Percentiles rank a stretch among this genome's conserved stretches.
Conservation (phyloP, 176 grass and related monocot species). For the Urochloa ruziziensis region DNA sequence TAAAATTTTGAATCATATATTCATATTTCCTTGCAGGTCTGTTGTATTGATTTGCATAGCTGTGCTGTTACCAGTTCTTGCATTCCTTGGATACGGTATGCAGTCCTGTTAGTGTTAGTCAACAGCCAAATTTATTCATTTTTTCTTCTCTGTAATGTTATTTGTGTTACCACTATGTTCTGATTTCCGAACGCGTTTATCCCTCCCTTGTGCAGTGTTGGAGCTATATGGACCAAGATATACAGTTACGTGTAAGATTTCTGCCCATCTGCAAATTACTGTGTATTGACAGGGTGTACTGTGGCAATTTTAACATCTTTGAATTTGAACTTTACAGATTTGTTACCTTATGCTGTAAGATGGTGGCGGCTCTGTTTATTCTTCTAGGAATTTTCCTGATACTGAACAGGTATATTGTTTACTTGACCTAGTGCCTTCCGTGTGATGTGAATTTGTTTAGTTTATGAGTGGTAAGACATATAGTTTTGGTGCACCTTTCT, state of each 20-base stretch:
- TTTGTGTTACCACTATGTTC: not conserved
- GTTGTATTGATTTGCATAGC: slow-evolving; percentile 67
- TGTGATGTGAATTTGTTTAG: not conserved
- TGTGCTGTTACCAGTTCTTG: slow-evolving; percentile 67
- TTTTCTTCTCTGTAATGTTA: not conserved
- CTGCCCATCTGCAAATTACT: not conserved
- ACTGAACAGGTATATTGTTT: slow-evolving; percentile 65
- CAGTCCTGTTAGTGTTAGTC: not conserved
- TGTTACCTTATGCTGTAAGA: slow-evolving; percentile 62
- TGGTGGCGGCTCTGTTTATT: slow-evolving; percentile 73
- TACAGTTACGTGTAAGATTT: slow-evolving; percentile 71
- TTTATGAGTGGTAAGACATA: not conserved
- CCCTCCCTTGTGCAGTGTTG: slow-evolving; percentile 52
- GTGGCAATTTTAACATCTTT: slow-evolving; percentile 34
- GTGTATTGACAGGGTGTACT: not conserved
- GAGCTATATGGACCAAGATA: slow-evolving; percentile 54
- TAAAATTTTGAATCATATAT: slow-evolving; percentile 21
- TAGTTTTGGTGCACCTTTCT: not conserved
- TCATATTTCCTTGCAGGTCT: slow-evolving; percentile 48
- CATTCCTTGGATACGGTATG: slow-evolving; percentile 80
- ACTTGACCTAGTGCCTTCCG: not conserved
- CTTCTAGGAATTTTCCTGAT: slow-evolving; percentile 75
- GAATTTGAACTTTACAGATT: slow-evolving; percentile 61
- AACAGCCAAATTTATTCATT: not conserved
- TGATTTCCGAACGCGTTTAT: not conserved